These are phyloP conservation scores for Phytophthora multivora DNA, from an alignment of 352 stramenopile species.

Conservation along the genomic window DNA sequence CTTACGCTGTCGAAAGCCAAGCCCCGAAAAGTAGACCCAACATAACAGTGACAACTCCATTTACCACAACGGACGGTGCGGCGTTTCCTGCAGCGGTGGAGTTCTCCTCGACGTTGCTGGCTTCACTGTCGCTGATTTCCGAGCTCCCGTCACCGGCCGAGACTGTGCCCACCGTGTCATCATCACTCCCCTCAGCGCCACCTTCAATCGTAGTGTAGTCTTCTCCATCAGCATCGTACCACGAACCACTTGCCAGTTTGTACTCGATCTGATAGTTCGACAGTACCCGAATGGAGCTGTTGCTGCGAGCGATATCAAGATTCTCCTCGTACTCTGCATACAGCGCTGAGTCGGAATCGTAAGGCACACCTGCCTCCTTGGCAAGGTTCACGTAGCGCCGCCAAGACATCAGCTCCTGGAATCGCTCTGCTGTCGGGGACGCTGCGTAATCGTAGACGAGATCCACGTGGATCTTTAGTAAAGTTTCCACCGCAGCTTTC, in stretches of 20 bases:
- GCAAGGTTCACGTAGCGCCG: slow-evolving; percentile 57
- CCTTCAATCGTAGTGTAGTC: slow-evolving; percentile 17
- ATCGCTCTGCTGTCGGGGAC: slow-evolving; percentile 38
- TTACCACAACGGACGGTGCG: neutral
- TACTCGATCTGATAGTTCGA: slow-evolving; percentile 41
- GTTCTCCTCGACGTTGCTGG: slow-evolving; percentile 17
- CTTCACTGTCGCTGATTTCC: slow-evolving; percentile 23
- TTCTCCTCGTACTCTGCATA: slow-evolving; percentile 54
- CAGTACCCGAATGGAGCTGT: slow-evolving; percentile 36
- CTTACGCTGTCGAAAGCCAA: slow-evolving; percentile 17
- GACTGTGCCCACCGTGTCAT: slow-evolving; percentile 25
- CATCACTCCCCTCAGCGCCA: neutral
- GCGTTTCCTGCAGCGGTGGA: slow-evolving; percentile 13
- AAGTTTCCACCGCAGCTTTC: slow-evolving; percentile 56
- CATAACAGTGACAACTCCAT: neutral
- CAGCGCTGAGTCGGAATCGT: slow-evolving; percentile 50
- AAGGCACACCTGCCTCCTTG: slow-evolving; percentile 40
- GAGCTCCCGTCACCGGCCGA: slow-evolving; percentile 25
- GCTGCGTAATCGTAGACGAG: slow-evolving; percentile 17
- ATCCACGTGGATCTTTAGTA: slow-evolving; percentile 64
- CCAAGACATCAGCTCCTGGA: slow-evolving; percentile 54
- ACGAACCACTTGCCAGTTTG: slow-evolving; percentile 34
- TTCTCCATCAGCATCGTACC: slow-evolving; percentile 30
- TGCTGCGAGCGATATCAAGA: slow-evolving; percentile 32
- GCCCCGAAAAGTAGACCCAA: slow-evolving; percentile 8